Conservation (phyloP, 2,329 filamentous ascomycete genomes). For the Bipolaris gigantea region DNA sequence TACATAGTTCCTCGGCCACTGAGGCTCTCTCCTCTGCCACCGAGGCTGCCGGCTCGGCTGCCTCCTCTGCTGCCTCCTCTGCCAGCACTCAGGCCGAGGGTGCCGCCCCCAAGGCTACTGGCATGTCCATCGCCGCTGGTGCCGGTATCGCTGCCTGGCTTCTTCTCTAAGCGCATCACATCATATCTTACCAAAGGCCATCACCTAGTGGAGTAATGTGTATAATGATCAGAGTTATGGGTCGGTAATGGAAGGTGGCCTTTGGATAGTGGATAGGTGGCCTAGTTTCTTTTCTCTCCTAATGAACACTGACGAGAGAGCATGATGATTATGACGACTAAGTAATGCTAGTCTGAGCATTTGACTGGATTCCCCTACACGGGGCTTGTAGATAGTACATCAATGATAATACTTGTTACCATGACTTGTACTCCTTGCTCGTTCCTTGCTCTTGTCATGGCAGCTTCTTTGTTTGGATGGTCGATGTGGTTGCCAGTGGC, state of each 20-base stretch:
- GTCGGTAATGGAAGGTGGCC: conserved; percentile 17
- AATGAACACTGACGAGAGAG: conserved; percentile 21
- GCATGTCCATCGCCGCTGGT: conserved; percentile 42
- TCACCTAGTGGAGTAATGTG: conserved; percentile 36
- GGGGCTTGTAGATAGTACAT: conserved; percentile 31
- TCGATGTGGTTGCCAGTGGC: not conserved
- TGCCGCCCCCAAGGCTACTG: conserved; percentile 40
- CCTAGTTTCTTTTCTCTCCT: conserved; percentile 18
- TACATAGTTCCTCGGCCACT: not conserved
- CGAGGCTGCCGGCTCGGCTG: conserved; percentile 12
- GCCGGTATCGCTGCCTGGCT: conserved; percentile 43
- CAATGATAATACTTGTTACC: conserved; percentile 26
- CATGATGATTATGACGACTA: conserved; percentile 29
- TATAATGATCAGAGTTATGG: conserved; percentile 29
- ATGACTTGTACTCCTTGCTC: not conserved
- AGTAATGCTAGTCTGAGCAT: conserved; percentile 22
- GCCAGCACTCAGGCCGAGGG: conserved; percentile 13
- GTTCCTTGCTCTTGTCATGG: not conserved
- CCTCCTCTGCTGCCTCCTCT: conserved; percentile 18
- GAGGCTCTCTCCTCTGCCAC: conserved; percentile 10
- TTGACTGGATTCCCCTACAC: conserved; percentile 40
- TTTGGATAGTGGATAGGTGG: conserved; percentile 29
- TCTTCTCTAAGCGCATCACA: conserved; percentile 39
- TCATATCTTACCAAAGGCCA: conserved; percentile 20
- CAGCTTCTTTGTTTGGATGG: not conserved